These are phyloP conservation scores for Paracamarosporium sp. DNA, from an alignment of 2,329 filamentous ascomycete species.

Conservation along the genomic window DNA sequence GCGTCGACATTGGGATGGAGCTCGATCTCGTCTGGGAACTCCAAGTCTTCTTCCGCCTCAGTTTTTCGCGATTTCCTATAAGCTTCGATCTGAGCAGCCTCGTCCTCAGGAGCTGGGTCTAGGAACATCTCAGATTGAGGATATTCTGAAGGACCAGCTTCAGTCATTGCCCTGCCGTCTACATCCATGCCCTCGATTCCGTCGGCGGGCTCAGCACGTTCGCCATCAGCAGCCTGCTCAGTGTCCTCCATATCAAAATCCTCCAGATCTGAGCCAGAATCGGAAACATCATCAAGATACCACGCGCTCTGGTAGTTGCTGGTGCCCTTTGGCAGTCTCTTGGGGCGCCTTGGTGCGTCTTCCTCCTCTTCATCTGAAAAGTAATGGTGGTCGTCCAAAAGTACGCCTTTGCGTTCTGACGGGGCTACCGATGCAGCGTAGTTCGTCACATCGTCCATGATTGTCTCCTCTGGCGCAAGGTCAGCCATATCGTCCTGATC, in stretches of 20 bases:
- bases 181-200: conserved; percentile 71
- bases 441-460: conserved; percentile 73
- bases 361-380: conserved; percentile 86
- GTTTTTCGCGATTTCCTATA: conserved; percentile 80
- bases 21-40: conserved; percentile 98
- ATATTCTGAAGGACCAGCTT: conserved; percentile 85
- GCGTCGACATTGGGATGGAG: conserved; percentile 86
- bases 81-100: conserved; percentile 79
- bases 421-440: conserved; percentile 53
- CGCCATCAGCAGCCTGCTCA: conserved; percentile 55
- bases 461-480: conserved; percentile 83
- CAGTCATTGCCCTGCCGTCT: conserved; percentile 68
- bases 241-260: conserved; percentile 66
- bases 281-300: conserved; percentile 84
- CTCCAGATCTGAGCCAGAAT: conserved; percentile 82
- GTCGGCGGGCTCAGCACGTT: conserved; percentile 75
- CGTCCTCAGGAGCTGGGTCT: conserved; percentile 79
- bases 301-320: conserved; percentile 94
- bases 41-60: conserved; percentile 87
- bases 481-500: conserved; percentile 85
- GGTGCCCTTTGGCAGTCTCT: conserved; percentile 84
- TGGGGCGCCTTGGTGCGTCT: conserved; percentile 67
- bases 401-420: conserved; percentile 75
- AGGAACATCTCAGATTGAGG: conserved; percentile 92
- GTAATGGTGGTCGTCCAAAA: conserved; percentile 97